Evolutionary conservation across 2,329 filamentous ascomycete genomes (phyloP), one percentile per base, ranked within the genome.

Genomic region (Cryphonectria nitschkei): DNA sequence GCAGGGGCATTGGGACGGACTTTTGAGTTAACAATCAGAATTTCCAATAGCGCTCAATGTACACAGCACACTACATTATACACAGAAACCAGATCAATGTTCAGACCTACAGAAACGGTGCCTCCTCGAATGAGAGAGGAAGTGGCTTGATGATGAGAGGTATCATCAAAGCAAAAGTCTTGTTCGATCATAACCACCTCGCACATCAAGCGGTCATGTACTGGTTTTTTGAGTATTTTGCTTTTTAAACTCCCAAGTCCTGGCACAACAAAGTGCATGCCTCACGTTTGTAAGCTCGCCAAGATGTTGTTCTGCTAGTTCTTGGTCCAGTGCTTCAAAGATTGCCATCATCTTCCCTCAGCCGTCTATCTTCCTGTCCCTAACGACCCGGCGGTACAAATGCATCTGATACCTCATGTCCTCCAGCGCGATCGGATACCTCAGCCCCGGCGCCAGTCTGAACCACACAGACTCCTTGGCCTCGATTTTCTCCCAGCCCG

Each of bases 321-420:
- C 29, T 9, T 8, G 29, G 26, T 29, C 3, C n/a, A 9, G 16
- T 14, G 11, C 26, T 14, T 29, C 52, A 1, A 13, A 11, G 5
- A 16, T 6, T 46, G 16, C 16, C n/a, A 29, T 32, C n/a, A 3
- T 2, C 7, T n/a, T 26, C 29, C 16, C 43, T 54, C 56, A 62
- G n/a, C 46, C 26, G 8, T 65, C 61, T 61, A 9, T 14, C 72
- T 56, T 22, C 26, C 46, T 54, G 13, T n/a, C 2, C 14, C 52
- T n/a, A 26, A 8, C 72, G 56, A 79, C 80, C 37, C 61, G 50
- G 22, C 83, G 82, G 75, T 97, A 98, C 22, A 98, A 78, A 82
- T 98, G 94, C 76, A 97, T 85, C 81, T 98, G 95, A 80, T 95
- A 97, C 63, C 95, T 89, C 95, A 98, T 97, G 78, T 98, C 93